Conservation (phyloP, 768 basidiomycete genomes). For the Agaricus sinodeliciosus region DNA sequence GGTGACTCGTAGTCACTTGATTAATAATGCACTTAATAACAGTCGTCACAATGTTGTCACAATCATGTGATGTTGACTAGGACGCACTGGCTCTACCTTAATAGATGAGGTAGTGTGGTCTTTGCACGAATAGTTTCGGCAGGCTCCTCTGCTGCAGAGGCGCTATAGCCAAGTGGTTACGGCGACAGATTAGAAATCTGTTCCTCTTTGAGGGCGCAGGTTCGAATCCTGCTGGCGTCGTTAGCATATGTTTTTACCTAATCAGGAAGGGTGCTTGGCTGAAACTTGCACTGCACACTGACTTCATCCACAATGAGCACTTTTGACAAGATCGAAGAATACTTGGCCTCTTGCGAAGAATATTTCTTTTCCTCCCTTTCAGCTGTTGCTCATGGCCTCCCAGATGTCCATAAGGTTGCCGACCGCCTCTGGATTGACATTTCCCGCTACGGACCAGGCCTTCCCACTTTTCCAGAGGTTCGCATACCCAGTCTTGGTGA, state of each 20-base stretch:
- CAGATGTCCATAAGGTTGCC: slow-evolving; percentile 56
- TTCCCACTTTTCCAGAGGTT: slow-evolving; percentile 45
- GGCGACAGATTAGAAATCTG: slow-evolving; percentile 74
- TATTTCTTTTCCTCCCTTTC: slow-evolving; percentile 50
- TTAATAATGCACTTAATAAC: too few relatives aligned
- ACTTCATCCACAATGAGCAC: slow-evolving; percentile 25
- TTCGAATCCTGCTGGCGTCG: slow-evolving; percentile 22
- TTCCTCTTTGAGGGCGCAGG: slow-evolving; percentile 67
- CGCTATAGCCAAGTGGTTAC: slow-evolving; percentile 80
- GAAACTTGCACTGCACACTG: slow-evolving; percentile 3
- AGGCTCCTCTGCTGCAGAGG: slow-evolving; percentile 17
- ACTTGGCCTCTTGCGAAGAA: slow-evolving; percentile 59
- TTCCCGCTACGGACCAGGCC: slow-evolving; percentile 70
- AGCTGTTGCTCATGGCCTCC: slow-evolving; percentile 52
- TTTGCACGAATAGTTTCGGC: too few relatives aligned
- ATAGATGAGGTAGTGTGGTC: too few relatives aligned
- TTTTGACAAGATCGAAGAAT: slow-evolving; percentile 66
- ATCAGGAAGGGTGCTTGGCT: slow-evolving; percentile 43
- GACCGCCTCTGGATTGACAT: slow-evolving; percentile 75
- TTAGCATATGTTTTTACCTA: background rate
- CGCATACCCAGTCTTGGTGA: slow-evolving; percentile 60
- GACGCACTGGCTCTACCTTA: too few relatives aligned
- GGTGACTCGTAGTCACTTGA: too few relatives aligned
- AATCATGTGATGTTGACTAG: too few relatives aligned
- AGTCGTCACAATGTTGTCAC: too few relatives aligned